Evolutionary conservation across 345 rosid genomes (phyloP), one percentile per base, ranked within the genome.

Genomic region (Angophora floribunda): DNA sequence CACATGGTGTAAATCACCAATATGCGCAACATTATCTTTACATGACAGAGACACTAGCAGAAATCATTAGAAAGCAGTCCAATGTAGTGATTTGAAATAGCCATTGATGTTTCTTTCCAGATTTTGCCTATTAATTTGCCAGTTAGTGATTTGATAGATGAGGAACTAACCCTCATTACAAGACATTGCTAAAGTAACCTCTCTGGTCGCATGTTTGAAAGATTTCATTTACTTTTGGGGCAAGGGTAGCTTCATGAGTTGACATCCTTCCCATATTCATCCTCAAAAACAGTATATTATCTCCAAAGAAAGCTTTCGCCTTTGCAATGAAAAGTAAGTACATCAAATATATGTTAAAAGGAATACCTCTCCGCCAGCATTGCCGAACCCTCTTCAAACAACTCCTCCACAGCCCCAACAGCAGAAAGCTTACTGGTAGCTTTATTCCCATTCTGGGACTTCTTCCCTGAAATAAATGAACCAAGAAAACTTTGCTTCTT

Each of bases 331-430:
- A 24, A 44, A 52, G 44, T 44, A 55, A 47, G 53, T 57, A 86
- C 47, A 24, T 87, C 32, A 26, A 84, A 21, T 17, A 41, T 26
- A 82, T 28, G 21, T 55, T 26, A 28, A 9, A 55, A 59, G 49
- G 21, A 79, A 53, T 90, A 98, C 99, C 99, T 96, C 91, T 98
- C 99, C 4, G 95, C 97, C 86, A 98, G 99, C 93, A 96, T 89
- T 67, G 99, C 99, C 86, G 99, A 96, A 90, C 99, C 99, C 94
- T 98, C 99, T 96, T 98, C 99, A 89, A 98, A 98, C 93, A 98
- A 93, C 90, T 98, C 99, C 92, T 97, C 99, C 88, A 97, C 99
- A 89, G 93, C 96, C 86, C 99, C 99, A 63, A 97, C 97, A 86
- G 99, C 92, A 82, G 99, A 96, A 82, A 98, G 99, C 93, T 97